A percentile compares a stretch with the other conserved stretches of the same genome.
These are phyloP conservation scores for Coprinellus micaceus DNA, from an alignment of 768 basidiomycete species.

Conservation along the genomic window DNA sequence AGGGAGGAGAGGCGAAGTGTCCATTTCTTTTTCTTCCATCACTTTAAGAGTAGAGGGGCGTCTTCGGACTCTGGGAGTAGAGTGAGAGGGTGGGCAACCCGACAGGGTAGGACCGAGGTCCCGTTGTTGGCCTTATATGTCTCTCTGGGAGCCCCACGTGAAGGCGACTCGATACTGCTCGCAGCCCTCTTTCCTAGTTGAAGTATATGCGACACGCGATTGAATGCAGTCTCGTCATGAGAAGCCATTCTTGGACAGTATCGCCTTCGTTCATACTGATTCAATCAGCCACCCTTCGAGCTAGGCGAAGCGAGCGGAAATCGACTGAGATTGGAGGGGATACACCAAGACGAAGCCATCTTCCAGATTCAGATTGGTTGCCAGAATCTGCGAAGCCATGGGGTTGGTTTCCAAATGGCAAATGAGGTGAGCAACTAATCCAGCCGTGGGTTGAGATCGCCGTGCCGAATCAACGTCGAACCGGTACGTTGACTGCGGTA, in stretches of 20 bases:
- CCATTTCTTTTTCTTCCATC: slow-evolving; percentile 20
- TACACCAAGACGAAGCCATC: neutral
- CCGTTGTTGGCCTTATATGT: neutral
- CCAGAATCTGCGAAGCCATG: neutral
- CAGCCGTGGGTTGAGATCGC: no score
- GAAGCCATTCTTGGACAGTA: neutral
- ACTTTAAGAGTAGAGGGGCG: neutral
- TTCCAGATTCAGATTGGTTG: neutral
- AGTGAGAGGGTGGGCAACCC: neutral
- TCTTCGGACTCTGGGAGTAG: neutral
- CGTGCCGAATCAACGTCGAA: no score
- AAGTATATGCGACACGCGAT: neutral
- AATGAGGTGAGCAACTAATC: no score
- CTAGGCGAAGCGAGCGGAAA: neutral
- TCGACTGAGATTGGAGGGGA: neutral
- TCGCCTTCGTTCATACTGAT: neutral
- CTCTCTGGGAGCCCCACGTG: neutral
- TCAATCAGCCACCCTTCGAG: neutral
- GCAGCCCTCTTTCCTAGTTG: neutral
- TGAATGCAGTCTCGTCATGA: neutral
- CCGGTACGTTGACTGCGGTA: no score
- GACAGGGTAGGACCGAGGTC: neutral
- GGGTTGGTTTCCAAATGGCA: no score
- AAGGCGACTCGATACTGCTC: neutral
- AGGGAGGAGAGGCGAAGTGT: slow-evolving; percentile 24